Conservation (phyloP, 805 yeast genomes). For the Kodamaea kaohsiungensis region DNA sequence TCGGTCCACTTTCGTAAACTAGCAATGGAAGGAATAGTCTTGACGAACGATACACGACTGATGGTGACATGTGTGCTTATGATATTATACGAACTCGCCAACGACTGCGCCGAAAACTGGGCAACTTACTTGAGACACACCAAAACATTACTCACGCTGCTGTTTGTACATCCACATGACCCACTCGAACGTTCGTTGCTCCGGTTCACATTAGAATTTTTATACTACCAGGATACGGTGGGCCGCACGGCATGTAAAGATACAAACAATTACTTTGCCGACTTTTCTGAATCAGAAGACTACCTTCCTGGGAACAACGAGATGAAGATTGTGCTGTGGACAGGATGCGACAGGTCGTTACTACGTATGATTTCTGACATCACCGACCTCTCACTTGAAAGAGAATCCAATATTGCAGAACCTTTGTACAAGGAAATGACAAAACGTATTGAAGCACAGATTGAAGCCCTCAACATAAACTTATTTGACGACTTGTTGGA, state of each 20-base stretch:
- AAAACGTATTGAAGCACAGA: conserved; percentile 16
- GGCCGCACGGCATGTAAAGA: conserved; percentile 33
- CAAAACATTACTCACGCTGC: conserved; percentile 17
- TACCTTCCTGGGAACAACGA: conserved; percentile 3
- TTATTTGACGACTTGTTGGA: conserved; percentile 14
- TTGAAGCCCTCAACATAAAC: conserved; percentile 17
- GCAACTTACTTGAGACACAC: conserved; percentile 19
- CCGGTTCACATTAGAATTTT: conserved; percentile 25
- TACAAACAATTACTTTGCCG: conserved; percentile 20
- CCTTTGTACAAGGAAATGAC: conserved; percentile 16
- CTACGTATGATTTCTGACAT: conserved; percentile 28
- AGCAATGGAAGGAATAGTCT: conserved; percentile 18
- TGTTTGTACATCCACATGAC: conserved; percentile 20
- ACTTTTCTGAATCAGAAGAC: conserved; percentile 7
- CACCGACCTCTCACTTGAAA: conserved; percentile 34
- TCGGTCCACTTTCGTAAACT: conserved; percentile 17
- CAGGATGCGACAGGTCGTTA: conserved; percentile 31
- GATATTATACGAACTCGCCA: conserved; percentile 27
- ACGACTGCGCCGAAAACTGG: conserved; percentile 27
- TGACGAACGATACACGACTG: conserved; percentile 16
- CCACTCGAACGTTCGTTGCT: conserved; percentile 21
- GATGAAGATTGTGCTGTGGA: conserved; percentile 27
- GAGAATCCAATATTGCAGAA: conserved; percentile 17
- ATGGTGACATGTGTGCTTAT: conserved; percentile 23
- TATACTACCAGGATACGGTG: conserved; percentile 27